Base-by-base conservation (phyloP, 306 rosid genomes). In the Parietaria judaica region DNA sequence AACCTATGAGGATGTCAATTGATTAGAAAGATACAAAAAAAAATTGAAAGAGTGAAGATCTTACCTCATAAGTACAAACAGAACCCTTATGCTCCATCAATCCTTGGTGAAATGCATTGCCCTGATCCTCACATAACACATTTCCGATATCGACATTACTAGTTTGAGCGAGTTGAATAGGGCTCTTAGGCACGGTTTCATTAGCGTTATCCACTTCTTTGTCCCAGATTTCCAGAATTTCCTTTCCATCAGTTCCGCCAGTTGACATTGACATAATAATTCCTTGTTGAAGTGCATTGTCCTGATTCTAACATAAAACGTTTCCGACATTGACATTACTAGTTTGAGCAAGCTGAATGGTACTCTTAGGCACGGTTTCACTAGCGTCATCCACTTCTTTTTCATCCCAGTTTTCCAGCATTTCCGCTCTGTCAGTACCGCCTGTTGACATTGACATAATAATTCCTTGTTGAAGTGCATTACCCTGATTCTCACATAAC, bases 51-150 rank as follows among this genome's bases (percentile, higher is more conserved):
- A 14, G 48, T 14, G 68, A 65, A 56, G 65, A 67, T 3, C 14
- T 56, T 76, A 90, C 97, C 97, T 79, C 87, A 6, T 14, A 69
- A n/a, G 80, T 58, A 48, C 7, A 54, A 41, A 84, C 85, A 59
- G 80, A 71, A 31, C 61, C 61, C 66, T 70, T 78, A 50, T 75
- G 84, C 67, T 79, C 77, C 87, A 83, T 79, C 12, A 87, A 48
- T 71, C 63, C n/a, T n/a, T 70, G 63, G 84, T 46, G 79, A 8
- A 23, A 46, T 57, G 6, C 72, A 36, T 64, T 70, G 60, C 65
- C 66, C 56, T 17, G 54, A 52, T 12, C 59, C 46, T 51, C 68
- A 59, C 68, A 58, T 48, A 81, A 8, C 47, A 38, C 23, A 50
- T 74, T 75, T 60, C 51, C 78, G 23, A 15, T 15, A 76, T 10